Conservation (phyloP, 176 grass and related monocot species). For the Tillandsia fasciculata region DNA sequence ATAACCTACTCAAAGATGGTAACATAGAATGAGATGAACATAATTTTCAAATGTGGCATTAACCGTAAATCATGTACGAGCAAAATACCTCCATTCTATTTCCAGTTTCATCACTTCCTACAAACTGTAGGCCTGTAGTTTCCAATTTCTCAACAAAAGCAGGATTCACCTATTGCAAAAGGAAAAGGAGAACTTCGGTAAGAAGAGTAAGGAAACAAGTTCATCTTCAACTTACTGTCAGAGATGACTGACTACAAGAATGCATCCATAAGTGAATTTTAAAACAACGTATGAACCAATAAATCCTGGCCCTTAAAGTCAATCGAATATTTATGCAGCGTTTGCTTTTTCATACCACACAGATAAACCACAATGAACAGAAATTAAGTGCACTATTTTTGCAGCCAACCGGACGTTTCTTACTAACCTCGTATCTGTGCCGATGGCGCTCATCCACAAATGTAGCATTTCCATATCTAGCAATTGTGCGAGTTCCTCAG, state of each 20-base stretch:
- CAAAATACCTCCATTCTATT: slow-evolving; percentile 84
- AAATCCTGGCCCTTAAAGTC: too few relatives aligned
- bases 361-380: slow-evolving; percentile 1
- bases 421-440: slow-evolving; percentile 88
- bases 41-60: slow-evolving; percentile 4
- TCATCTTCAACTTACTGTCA: too few relatives aligned
- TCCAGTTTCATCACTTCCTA: slow-evolving; percentile 83
- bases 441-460: slow-evolving; percentile 95
- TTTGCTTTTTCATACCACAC: neutral
- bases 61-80: neutral
- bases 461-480: slow-evolving; percentile 54
- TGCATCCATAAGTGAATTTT: neutral
- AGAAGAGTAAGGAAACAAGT: neutral
- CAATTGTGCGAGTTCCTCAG: slow-evolving; percentile 24
- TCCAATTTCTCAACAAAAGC: slow-evolving; percentile 62
- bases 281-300: too few relatives aligned
- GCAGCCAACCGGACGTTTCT: neutral
- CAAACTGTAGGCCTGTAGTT: slow-evolving; percentile 66
- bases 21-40: slow-evolving; percentile 5
- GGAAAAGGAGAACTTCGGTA: neutral
- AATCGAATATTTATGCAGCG: too few relatives aligned
- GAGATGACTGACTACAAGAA: too few relatives aligned
- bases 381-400: neutral
- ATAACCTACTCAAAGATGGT: slow-evolving; percentile 42
- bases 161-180: slow-evolving; percentile 64